Evolutionary conservation across 306 rosid genomes (phyloP).

Genomic region (Dryas octopetala): DNA sequence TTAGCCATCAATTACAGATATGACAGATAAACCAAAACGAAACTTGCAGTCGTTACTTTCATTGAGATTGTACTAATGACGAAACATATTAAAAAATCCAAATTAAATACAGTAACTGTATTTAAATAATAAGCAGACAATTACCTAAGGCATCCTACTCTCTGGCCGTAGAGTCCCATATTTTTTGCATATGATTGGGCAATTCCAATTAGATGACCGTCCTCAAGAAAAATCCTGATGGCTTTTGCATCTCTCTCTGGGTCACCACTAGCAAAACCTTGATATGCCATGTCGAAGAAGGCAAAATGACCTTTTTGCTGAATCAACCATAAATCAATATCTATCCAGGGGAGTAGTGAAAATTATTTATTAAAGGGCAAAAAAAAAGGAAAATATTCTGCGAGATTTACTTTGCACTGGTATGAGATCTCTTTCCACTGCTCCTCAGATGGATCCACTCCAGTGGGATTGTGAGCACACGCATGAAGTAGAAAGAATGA

Average conservation of each 20-base stretch:
- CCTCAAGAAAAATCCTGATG: conserved; percentile 83
- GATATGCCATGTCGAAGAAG: conserved; percentile 98
- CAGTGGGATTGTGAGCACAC: conserved; percentile 98
- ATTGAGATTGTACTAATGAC: not conserved
- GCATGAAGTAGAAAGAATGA: conserved; percentile 97
- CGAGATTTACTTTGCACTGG: conserved; percentile 57
- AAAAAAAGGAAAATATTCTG: not conserved
- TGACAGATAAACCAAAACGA: not conserved
- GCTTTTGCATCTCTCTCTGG: conserved; percentile 87
- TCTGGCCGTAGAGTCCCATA: conserved; percentile 97
- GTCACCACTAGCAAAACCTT: conserved; percentile 99
- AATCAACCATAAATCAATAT: conserved; percentile 21
- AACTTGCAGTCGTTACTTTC: conserved; percentile 5
- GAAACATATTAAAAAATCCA: not conserved
- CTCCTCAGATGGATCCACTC: conserved; percentile 92
- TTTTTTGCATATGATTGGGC: conserved; percentile 96
- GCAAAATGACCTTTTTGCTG: conserved; percentile 92
- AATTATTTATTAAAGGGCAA: not conserved
- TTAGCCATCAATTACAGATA: not conserved
- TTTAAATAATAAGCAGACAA: conserved; percentile 23
- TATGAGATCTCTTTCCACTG: conserved; percentile 93
- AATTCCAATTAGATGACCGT: conserved; percentile 83
- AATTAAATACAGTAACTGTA: not conserved
- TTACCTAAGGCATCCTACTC: conserved; percentile 96
- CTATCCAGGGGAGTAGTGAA: conserved; percentile 8